Evolutionary conservation across 1,284 basidiomycete genomes (phyloP), one percentile per base, ranked within the genome.

Genomic region (Pterulicium gracile): DNA sequence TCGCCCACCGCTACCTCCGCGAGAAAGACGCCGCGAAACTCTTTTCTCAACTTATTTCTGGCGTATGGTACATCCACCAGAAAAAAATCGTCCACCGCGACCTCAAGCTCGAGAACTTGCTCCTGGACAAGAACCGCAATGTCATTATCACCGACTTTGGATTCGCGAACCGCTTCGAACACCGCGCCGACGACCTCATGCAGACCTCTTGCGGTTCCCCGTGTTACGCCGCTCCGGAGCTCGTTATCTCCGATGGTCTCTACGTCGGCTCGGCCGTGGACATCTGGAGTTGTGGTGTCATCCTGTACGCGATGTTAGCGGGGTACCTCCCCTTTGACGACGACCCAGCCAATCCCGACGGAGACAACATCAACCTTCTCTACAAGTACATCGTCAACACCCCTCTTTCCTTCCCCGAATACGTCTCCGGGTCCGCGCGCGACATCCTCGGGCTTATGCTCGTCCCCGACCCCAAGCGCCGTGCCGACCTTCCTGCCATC

Each of bases 141-240:
- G 92, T 99, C 52, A 96, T 98, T 70, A 98, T 99, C 71, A 98
- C 95, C 54, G 96, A 98, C 63, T 98, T 99, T 63, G 95, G 96
- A 22, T 98, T 98, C 59, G 96, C 96, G 50, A 99, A 98, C 69
- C 83, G 88, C 47, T 99, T 98, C 61, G 89, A 94, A 62, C 87
- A 92, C 57, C 79, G 80, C 32, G 59, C 84, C 14, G 89, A 94
- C 63, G 96, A 99, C 62, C 79, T 98, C 52, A 98, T 99, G 96
- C 92, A 97, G 57, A 98, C 96, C 0, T 91, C 86, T 56, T 99
- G 96, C 55, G 96, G 96, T 4, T 90, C 86, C 24, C 96, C 96
- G 0, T 98, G 96, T 65, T 99, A 98, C 61, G 96, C 96, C 3
- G 96, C 96, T 0, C 96, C 96, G 0, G 96, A 99, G 63, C 77